Evolutionary conservation across 176 grass and related monocot species (phyloP).

Genomic region (Aegilops umbellulata): DNA sequence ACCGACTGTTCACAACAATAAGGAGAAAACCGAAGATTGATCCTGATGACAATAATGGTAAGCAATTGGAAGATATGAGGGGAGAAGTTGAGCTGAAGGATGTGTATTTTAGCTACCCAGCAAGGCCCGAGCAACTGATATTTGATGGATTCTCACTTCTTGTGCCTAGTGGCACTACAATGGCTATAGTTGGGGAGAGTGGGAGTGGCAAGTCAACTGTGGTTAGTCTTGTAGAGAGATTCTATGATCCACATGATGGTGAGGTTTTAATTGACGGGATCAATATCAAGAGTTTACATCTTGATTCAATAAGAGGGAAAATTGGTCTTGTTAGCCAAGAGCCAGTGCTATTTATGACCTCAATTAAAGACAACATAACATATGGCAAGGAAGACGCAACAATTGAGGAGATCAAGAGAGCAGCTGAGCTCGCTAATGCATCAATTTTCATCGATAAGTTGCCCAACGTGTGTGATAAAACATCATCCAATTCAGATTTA

Average conservation of each 20-base stretch:
- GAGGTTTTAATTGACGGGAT: constrained; percentile 38
- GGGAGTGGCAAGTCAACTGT: constrained; percentile 40
- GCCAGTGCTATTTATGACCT: constrained; percentile 43
- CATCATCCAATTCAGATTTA: neutral
- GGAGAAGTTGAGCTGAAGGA: constrained; percentile 45
- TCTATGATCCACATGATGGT: constrained; percentile 42
- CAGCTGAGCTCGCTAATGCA: constrained; percentile 30
- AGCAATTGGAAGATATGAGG: constrained; percentile 27
- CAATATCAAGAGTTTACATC: constrained; percentile 34
- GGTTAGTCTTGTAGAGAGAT: constrained; percentile 40
- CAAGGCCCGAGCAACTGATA: constrained; percentile 40
- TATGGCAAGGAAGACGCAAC: constrained; percentile 50
- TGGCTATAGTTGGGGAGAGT: constrained; percentile 43
- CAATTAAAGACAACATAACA: constrained; percentile 47
- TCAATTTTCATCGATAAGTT: constrained; percentile 45
- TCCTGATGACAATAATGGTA: constrained; percentile 8
- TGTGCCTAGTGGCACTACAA: constrained; percentile 27
- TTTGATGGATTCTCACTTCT: constrained; percentile 31
- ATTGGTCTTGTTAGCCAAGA: constrained; percentile 61
- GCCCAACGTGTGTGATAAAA: constrained; percentile 25
- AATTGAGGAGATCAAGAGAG: constrained; percentile 44
- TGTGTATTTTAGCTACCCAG: constrained; percentile 49
- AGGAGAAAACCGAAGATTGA: constrained; percentile 33
- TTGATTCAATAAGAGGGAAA: constrained; percentile 31
- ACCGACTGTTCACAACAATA: constrained; percentile 46